Base-by-base conservation (phyloP, 164 flowering plant genomes). In the Kalanchoe fedtschenkoi region DNA sequence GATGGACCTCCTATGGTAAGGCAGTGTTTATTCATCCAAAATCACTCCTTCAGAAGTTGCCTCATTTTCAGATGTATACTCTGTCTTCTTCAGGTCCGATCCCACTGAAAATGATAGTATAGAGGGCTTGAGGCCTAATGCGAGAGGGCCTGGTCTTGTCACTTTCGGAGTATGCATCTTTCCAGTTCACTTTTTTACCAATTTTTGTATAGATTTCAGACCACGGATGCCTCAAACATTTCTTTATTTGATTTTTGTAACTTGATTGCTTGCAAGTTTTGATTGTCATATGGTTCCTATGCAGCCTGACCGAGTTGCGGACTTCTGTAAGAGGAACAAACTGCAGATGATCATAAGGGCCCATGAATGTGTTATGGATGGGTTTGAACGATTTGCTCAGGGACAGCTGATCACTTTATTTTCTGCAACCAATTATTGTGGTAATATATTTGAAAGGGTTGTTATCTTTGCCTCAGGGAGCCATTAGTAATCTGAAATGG, bases 291-390 rank as follows among this genome's bases (percentile, higher is more conserved):
- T 63, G 11, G 29, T 39, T 3, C 30, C 22, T 8, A 54, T 74
- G 84, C 95, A 93, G 99, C 99, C 99, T 74, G 99, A 93, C 68
- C 76, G 97, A 14, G 97, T 93, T 42, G 71, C 85, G 8, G 99
- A 93, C 14, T 93, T 93, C 73, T 93, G 99, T 66, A 93, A 87
- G 84, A 88, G 58, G 74, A 93, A 93, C 71, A 90, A 86, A 70
- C 70, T 93, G 64, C 99, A 93, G 76, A 86, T 93, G 21, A 93
- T 93, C 64, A 81, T 93, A 63, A 90, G 99, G 74, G 97, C 99
- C 24, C 99, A 93, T 61, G 99, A 93, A 71, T 93, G 99, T 63
- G 97, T 90, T 6, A 90, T 90, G 97, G 99, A 93, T 77, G 97
- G 99, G 47, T 90, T 93, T 71, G 99, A 93, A 66, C 76, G 97